phyloP scores from a whole-genome alignment of 805 yeast species.

The Candida cerambycidarum region DNA sequence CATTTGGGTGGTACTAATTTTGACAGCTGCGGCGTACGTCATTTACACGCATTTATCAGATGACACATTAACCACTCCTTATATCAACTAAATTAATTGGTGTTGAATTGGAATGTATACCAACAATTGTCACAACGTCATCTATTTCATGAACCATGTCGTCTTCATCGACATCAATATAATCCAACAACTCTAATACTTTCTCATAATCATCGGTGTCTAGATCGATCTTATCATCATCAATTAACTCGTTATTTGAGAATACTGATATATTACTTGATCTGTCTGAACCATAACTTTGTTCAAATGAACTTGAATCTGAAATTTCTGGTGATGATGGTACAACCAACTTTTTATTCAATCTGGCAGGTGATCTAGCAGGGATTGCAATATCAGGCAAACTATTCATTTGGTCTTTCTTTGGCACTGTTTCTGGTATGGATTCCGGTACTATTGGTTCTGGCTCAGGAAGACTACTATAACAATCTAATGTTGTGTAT shows the following conservation, averaged over 20 bases:
- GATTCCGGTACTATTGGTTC: too few species aligned
- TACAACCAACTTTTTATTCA: conserved; percentile 9
- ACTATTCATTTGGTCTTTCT: not conserved
- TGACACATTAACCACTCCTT: not conserved
- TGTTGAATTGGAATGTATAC: conserved; percentile 1
- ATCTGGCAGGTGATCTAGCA: conserved; percentile 18
- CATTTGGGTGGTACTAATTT: too few species aligned
- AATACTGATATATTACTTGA: conserved; percentile 20
- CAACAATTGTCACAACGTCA: conserved; percentile 10
- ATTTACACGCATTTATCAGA: too few species aligned
- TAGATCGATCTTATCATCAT: conserved; percentile 7
- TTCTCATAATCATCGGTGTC: conserved; percentile 11
- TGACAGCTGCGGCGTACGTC: not conserved
- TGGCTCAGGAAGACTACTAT: conserved; percentile 1
- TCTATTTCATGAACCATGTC: conserved; percentile 7
- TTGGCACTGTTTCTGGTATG: too few species aligned
- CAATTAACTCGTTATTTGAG: conserved; percentile 10
- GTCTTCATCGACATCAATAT: conserved; percentile 8
- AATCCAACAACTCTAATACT: conserved; percentile 10
- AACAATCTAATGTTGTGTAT: conserved; percentile 4
- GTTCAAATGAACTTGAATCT: conserved; percentile 22
- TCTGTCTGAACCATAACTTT: conserved; percentile 16
- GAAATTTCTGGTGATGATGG: conserved; percentile 19
- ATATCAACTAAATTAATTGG: conserved; percentile 1
- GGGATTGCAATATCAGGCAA: conserved; percentile 7